Conservation (phyloP, 1,284 basidiomycete genomes). For the Marasmius fiardii region DNA sequence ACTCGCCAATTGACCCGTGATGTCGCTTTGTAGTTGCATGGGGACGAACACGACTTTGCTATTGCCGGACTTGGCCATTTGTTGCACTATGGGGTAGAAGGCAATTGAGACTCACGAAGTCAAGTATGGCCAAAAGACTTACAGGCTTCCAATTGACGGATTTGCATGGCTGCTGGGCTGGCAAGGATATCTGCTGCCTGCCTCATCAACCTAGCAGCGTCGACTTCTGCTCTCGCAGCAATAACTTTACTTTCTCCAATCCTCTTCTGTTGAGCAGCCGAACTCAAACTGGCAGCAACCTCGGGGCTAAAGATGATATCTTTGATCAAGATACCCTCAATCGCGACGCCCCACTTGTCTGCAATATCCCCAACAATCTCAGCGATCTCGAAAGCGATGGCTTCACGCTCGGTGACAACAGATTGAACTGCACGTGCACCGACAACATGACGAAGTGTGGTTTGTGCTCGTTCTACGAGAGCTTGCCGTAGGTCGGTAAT, state of each 20-base stretch:
- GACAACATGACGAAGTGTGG: slow-evolving; percentile 92
- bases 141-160: slow-evolving; percentile 89
- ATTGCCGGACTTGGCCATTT: slow-evolving; percentile 69
- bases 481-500: slow-evolving; percentile 87
- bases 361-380: slow-evolving; percentile 89
- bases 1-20: slow-evolving; percentile 44
- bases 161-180: slow-evolving; percentile 95
- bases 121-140: slow-evolving; percentile 32
- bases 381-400: slow-evolving; percentile 93
- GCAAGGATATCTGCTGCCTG: slow-evolving; percentile 92
- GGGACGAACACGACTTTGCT: slow-evolving; percentile 93
- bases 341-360: slow-evolving; percentile 92
- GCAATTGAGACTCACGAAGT: not conserved
- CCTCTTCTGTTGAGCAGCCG: slow-evolving; percentile 92
- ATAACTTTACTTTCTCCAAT: slow-evolving; percentile 97
- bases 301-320: slow-evolving; percentile 93
- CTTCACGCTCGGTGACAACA: slow-evolving; percentile 92
- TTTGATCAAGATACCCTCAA: slow-evolving; percentile 93
- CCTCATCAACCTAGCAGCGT: slow-evolving; percentile 91
- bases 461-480: slow-evolving; percentile 91
- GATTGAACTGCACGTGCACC: slow-evolving; percentile 84
- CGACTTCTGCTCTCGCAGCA: slow-evolving; percentile 93
- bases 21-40: slow-evolving; percentile 84
- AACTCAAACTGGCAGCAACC: slow-evolving; percentile 88
- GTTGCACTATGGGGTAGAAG: slow-evolving; percentile 40